phyloP scores from a whole-genome alignment of 2,329 filamentous ascomycete genomes.

The Aspergillus alliaceus region DNA sequence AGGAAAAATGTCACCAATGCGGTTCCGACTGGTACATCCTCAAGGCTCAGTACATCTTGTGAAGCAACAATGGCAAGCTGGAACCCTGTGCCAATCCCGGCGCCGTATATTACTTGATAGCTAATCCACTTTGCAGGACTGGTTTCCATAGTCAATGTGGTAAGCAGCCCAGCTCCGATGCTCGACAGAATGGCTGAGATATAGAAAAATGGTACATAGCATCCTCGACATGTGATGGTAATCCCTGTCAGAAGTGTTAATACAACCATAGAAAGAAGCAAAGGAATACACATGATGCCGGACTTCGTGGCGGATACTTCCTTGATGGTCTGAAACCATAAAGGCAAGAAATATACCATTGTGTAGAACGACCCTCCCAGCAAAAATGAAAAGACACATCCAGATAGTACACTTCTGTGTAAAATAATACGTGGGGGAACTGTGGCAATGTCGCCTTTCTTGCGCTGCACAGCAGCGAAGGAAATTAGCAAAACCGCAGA shows the following conservation, averaged over 20 bases:
- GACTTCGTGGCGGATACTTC: slow-evolving; percentile 30
- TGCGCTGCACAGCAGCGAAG: neutral
- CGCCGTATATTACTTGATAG: slow-evolving; percentile 38
- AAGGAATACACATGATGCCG: slow-evolving; percentile 36
- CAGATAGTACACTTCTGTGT: neutral
- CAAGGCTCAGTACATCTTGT: slow-evolving; percentile 33
- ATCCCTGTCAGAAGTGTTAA: slow-evolving; percentile 33
- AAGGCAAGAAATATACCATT: slow-evolving; percentile 32
- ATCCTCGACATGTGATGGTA: slow-evolving; percentile 30
- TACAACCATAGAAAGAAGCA: slow-evolving; percentile 30
- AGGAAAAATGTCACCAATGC: slow-evolving; percentile 36
- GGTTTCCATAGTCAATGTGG: slow-evolving; percentile 33
- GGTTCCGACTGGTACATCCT: slow-evolving; percentile 35
- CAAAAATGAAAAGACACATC: neutral
- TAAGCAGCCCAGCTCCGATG: slow-evolving; percentile 36
- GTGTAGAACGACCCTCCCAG: neutral
- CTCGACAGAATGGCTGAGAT: slow-evolving; percentile 28
- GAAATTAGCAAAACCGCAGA: neutral
- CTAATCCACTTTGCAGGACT: slow-evolving; percentile 38
- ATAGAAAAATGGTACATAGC: slow-evolving; percentile 41
- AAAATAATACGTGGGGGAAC: neutral
- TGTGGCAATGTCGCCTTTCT: neutral
- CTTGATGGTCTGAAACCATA: slow-evolving; percentile 43
- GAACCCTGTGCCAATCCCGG: slow-evolving; percentile 36
- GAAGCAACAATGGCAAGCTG: slow-evolving; percentile 35